Conservation (phyloP, 345 rosid species). For the Lenwebbia sp. region DNA sequence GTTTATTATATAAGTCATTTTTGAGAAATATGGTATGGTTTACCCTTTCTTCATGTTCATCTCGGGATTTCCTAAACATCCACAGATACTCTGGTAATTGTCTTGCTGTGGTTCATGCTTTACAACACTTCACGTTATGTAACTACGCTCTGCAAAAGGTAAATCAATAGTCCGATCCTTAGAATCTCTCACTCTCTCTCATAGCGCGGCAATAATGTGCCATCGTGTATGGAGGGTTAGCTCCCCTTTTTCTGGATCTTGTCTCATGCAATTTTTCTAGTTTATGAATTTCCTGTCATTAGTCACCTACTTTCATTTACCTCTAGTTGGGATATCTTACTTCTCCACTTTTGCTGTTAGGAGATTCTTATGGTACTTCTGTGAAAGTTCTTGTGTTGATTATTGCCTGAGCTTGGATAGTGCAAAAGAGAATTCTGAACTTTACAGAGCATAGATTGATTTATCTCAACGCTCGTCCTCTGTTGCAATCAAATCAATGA, state of each 20-base stretch:
- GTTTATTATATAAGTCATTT: neutral
- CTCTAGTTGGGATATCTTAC: neutral
- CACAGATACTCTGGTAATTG: slow-evolving; percentile 68
- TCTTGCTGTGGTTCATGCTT: slow-evolving; percentile 76
- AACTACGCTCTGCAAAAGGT: slow-evolving; percentile 58
- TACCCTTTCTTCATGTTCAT: neutral
- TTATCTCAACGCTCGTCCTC: neutral
- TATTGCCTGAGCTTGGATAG: neutral
- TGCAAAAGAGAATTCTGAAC: neutral
- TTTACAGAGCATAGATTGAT: neutral
- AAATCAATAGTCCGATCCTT: neutral
- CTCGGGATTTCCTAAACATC: slow-evolving; percentile 30
- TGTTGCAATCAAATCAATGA: neutral
- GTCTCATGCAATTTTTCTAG: neutral
- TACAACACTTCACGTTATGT: slow-evolving; percentile 62
- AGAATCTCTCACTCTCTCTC: neutral
- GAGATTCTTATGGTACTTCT: neutral
- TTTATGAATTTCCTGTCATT: neutral
- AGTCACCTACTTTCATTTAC: neutral
- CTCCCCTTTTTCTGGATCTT: neutral
- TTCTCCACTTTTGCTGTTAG: neutral
- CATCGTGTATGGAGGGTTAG: neutral
- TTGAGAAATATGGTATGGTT: neutral
- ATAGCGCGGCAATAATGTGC: neutral
- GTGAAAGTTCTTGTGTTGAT: neutral